Percentiles rank a stretch among this genome's conserved stretches.
Conservation (phyloP, 306 rosid species). For the Myrica gale region DNA sequence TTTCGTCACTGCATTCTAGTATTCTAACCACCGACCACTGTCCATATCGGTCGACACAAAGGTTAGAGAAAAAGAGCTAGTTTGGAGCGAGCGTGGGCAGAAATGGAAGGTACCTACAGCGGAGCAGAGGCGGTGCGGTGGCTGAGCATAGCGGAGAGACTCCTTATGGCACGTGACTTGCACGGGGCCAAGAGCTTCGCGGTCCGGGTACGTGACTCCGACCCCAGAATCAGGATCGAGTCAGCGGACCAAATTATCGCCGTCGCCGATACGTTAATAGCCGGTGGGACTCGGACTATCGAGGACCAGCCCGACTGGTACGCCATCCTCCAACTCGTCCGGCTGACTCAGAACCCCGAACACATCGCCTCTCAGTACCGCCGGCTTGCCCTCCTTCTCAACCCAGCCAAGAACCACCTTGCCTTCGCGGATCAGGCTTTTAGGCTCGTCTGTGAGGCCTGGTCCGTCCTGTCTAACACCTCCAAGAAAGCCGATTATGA, state of each 20-base stretch:
- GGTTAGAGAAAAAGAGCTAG: background rate
- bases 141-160: slow-evolving; percentile 79
- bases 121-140: slow-evolving; percentile 83
- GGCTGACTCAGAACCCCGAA: slow-evolving; percentile 62
- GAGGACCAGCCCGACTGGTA: slow-evolving; percentile 57
- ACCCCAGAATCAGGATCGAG: slow-evolving; percentile 61
- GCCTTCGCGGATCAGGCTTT: slow-evolving; percentile 67
- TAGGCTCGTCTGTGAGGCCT: slow-evolving; percentile 67
- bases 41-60: background rate
- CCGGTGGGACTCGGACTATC: slow-evolving; percentile 61
- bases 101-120: slow-evolving; percentile 40
- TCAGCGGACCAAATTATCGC: slow-evolving; percentile 61
- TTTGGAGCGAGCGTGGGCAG: background rate
- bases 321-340: slow-evolving; percentile 57
- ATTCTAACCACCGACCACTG: background rate
- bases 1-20: too few species aligned
- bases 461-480: slow-evolving; percentile 69
- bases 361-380: slow-evolving; percentile 69
- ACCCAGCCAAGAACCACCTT: slow-evolving; percentile 56
- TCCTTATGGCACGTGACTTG: slow-evolving; percentile 67
- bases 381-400: slow-evolving; percentile 66
- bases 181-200: slow-evolving; percentile 81
- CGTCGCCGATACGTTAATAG: slow-evolving; percentile 72
- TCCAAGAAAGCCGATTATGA: slow-evolving; percentile 60
- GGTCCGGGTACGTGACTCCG: slow-evolving; percentile 79